phyloP scores from a whole-genome alignment of 164 flowering plant genomes.

The Echeveria elegans region DNA sequence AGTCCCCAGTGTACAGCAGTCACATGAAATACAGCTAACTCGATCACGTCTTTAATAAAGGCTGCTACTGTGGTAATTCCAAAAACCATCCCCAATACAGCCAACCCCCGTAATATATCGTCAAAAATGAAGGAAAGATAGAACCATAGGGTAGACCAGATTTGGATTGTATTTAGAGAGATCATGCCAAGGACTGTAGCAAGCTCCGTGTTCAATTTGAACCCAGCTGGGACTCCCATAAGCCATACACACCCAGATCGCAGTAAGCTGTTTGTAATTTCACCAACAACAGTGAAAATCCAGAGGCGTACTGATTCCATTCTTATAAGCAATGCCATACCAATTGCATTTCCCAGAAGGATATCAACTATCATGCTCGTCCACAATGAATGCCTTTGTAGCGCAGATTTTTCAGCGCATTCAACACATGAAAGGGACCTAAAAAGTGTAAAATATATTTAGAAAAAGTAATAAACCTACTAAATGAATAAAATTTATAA shows the following conservation, averaged over 20 bases:
- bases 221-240: constrained; percentile 99
- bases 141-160: constrained; percentile 88
- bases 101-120: constrained; percentile 47
- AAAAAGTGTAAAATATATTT: background rate
- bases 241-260: constrained; percentile 95
- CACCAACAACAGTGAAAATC: constrained; percentile 33
- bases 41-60: constrained; percentile 46
- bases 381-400: constrained; percentile 74
- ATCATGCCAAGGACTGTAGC: constrained; percentile 74
- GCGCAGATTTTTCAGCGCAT: constrained; percentile 63
- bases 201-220: constrained; percentile 85
- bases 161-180: constrained; percentile 77
- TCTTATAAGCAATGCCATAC: constrained; percentile 38
- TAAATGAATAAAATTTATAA: too few species aligned
- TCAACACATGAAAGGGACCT: constrained; percentile 76
- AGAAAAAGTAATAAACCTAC: constrained; percentile 4
- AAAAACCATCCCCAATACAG: constrained; percentile 63
- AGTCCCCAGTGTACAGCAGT: constrained; percentile 59
- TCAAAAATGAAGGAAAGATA: constrained; percentile 34
- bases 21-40: constrained; percentile 52
- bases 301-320: constrained; percentile 33
- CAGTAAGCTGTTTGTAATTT: constrained; percentile 54
- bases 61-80: constrained; percentile 73
- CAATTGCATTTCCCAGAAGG: constrained; percentile 63
- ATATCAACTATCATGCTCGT: constrained; percentile 56